Evolutionary conservation across 2,329 filamentous ascomycete genomes (phyloP).

Genomic region (Verticillium longisporum): DNA sequence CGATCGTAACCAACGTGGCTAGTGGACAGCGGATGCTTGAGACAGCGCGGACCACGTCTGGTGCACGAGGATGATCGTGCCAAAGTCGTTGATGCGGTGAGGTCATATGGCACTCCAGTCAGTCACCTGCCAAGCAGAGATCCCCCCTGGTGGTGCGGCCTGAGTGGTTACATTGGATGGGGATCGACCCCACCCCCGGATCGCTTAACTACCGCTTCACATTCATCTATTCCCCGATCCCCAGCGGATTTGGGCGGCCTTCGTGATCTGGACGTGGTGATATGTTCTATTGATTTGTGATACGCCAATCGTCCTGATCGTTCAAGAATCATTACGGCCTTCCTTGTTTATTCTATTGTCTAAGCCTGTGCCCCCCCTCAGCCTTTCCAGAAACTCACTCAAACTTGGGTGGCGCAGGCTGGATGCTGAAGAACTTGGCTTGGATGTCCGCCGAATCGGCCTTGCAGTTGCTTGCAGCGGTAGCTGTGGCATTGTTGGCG

Average conservation of each 20-base stretch:
- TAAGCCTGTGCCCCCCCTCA: too few species aligned
- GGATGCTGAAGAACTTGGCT: constrained; percentile 21
- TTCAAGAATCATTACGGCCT: neutral
- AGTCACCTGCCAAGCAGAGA: neutral
- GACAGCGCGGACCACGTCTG: neutral
- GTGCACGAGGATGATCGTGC: neutral
- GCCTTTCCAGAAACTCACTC: neutral
- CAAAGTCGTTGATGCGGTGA: neutral
- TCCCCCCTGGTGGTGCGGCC: neutral
- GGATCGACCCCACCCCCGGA: neutral
- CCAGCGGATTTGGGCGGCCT: too few species aligned
- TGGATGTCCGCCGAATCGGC: constrained; percentile 21
- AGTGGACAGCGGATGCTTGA: neutral
- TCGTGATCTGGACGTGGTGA: neutral
- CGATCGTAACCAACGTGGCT: neutral
- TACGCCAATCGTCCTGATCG: neutral
- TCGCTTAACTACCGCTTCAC: neutral
- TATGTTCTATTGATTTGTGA: neutral
- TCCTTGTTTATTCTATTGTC: neutral
- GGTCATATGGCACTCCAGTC: neutral
- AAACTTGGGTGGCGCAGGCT: constrained; percentile 11
- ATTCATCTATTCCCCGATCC: neutral
- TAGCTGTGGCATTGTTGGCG: neutral
- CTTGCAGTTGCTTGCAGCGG: constrained; percentile 1
- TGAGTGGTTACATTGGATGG: neutral